Evolutionary conservation across 1,139 yeast genomes (phyloP).

Genomic region (Pichia kudriavzevii): DNA sequence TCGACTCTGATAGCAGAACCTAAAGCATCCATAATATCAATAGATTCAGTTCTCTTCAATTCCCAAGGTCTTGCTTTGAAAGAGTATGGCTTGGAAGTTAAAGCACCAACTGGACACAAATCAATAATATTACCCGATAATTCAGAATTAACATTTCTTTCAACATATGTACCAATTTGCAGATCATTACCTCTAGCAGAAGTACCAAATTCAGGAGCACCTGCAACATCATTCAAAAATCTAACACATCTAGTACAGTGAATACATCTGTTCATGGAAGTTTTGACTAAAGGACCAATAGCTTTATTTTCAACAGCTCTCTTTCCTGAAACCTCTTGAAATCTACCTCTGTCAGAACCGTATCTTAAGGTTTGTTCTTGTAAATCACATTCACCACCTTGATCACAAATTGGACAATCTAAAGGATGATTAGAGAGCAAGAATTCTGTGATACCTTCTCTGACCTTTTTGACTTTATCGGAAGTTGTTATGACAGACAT

Average conservation of each 20-base stretch:
- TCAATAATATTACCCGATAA: constrained; percentile 84
- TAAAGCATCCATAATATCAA: constrained; percentile 78
- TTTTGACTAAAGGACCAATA: constrained; percentile 82
- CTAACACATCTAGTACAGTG: constrained; percentile 92
- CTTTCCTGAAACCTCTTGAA: constrained; percentile 73
- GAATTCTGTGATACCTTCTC: constrained; percentile 91
- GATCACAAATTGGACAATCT: constrained; percentile 91
- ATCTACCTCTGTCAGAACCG: constrained; percentile 84
- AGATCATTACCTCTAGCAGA: constrained; percentile 87
- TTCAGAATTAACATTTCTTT: constrained; percentile 78
- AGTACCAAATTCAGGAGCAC: constrained; percentile 87
- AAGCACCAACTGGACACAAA: constrained; percentile 89
- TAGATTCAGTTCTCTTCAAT: constrained; percentile 79
- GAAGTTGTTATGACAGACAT: constrained; percentile 81
- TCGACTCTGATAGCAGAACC: constrained; percentile 83
- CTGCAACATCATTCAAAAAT: constrained; percentile 86
- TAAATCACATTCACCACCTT: constrained; percentile 91
- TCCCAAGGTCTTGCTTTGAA: constrained; percentile 95
- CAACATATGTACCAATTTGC: constrained; percentile 87
- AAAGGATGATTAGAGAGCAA: constrained; percentile 83
- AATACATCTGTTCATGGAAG: constrained; percentile 89
- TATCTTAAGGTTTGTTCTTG: constrained; percentile 83
- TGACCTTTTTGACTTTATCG: constrained; percentile 74
- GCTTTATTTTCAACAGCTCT: constrained; percentile 89
- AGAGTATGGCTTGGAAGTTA: constrained; percentile 84